Base-by-base conservation (phyloP, 768 basidiomycete genomes). In the Harrya chromipes region DNA sequence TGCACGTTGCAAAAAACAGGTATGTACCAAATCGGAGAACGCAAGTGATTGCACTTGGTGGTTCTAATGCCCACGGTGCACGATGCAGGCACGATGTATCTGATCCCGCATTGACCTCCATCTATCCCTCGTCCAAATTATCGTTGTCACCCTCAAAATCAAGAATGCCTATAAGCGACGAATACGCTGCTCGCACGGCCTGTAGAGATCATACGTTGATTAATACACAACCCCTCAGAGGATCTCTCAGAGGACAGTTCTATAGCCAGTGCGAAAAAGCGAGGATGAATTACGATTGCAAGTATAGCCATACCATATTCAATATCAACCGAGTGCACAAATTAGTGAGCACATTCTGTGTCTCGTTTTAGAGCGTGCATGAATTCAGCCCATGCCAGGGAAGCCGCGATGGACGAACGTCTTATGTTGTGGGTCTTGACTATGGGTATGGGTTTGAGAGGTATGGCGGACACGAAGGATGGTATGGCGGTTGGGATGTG, bases 271-370 rank as follows among this genome's bases (percentile, higher is more conserved):
- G 58, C 29, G 38, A 56, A 34, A 31, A 27, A n/a, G 39, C 17
- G 11, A 50, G 47, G 38, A 13, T 26, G 37, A 2, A 8, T 26
- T 9, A 31, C 26, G 0, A n/a, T 19, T 60, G 58, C 57, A 59
- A 48, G 42, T 56, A 50, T 37, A 60, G 54, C n/a, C 58, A 56
- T 42, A 56, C 51, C 20, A 56, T 56, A 31, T 59, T 59, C 50
- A 59, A 59, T 16, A 21, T 41, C 34, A 41, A 53, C 21, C 58
- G 57, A 5, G 58, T 53, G 19, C 38, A 46, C 33, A 44, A 39
- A 19, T 27, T 56, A 21, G 58, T 59, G 40, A 46, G 50, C 40
- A 17, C 17, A 4, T 4, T 19, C 11, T 12, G 4, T 17, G 27
- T 29, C 7, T 23, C 17, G 8, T 26, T n/a, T 33, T 4, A 5